Percentiles rank a stretch among this genome's conserved stretches.
phyloP scores from a whole-genome alignment of 495 filamentous ascomycete genomes.

The Tuber melanosporum region DNA sequence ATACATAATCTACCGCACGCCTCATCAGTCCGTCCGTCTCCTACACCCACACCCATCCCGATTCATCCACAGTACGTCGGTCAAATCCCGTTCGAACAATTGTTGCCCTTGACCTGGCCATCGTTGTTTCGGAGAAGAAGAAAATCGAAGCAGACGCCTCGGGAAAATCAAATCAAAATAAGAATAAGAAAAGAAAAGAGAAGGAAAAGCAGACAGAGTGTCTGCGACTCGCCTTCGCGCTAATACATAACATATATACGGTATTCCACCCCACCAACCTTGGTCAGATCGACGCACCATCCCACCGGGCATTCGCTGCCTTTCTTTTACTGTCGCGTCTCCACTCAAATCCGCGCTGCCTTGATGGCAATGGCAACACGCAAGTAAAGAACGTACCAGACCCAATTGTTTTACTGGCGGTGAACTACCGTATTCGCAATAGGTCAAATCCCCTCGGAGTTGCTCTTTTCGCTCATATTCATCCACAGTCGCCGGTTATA shows the following conservation, averaged over 20 bases:
- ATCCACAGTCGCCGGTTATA: not conserved
- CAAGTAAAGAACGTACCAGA: not conserved
- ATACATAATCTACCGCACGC: not conserved
- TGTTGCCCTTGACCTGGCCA: not conserved
- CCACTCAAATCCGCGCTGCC: not conserved
- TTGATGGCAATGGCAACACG: not conserved
- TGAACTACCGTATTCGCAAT: not conserved
- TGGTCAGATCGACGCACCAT: not conserved
- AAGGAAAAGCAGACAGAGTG: conserved; percentile 1
- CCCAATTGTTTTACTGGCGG: not conserved
- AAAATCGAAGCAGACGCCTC: not conserved
- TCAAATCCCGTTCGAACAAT: not conserved
- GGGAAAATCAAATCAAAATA: conserved; percentile 3
- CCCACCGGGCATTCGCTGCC: not conserved
- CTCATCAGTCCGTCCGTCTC: not conserved
- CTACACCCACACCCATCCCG: not conserved
- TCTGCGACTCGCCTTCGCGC: conserved; percentile 16
- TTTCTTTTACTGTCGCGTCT: not conserved
- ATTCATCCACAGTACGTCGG: not conserved
- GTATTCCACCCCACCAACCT: not conserved
- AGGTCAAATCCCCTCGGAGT: not conserved
- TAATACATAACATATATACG: conserved; percentile 15
- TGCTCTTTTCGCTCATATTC: not conserved
- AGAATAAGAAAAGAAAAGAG: conserved; percentile 2
- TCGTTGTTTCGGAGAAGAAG: not conserved